Base-by-base conservation (phyloP, 192 early-diverging fungal species). In the Coemansia sp. region DNA sequence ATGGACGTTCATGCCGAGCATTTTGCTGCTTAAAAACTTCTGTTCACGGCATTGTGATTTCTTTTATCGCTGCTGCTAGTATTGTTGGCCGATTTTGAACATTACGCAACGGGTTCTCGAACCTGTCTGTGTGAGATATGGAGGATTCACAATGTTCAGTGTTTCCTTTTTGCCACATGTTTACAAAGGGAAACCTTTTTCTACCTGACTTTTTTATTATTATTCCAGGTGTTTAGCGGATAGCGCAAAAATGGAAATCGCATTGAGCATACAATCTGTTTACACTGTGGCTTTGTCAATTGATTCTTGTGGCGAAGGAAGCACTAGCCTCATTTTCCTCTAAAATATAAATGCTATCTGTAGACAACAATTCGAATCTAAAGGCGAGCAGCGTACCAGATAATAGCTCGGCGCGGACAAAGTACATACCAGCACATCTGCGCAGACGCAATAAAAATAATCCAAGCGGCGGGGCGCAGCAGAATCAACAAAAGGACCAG, bases 391-490 rank as follows among this genome's bases (percentile, higher is more conserved):
- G 20, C 52, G 30, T 15, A 27, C 3, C 25, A 30, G n/a, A 54
- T 14, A 54, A 30, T 54, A 30, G 8, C 29, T 15, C 30, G 17
- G 30, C 1, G 17, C 17, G 14, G 9, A 30, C 28, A 54, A 54
- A 65, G 36, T 65, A 61, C 38, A 47, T 61, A 33, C 69, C 63
- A 22, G 48, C 69, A 13, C 58, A 60, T 34, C 52, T 34, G 44
- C 62, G 62, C 52, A 60, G n/a, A n/a, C n/a, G 41, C 36, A 4
- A 34, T 22, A 47, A 47, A 13, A 23, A 47, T 8, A 31, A 23
- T n/a, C 42, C 27, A 27, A 34, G 27, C 13, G 29, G 27, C 25
- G 42, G 31, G 33, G 42, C 20, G 44, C 59, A 60, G 42, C 42
- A 60, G 42, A n/a, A n/a, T n/a, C 15, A 33, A 10, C 19, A 11